Percentiles rank a stretch among this genome's conserved stretches.
phyloP scores from a whole-genome alignment of 768 basidiomycete species.

The Obba rivulosa region DNA sequence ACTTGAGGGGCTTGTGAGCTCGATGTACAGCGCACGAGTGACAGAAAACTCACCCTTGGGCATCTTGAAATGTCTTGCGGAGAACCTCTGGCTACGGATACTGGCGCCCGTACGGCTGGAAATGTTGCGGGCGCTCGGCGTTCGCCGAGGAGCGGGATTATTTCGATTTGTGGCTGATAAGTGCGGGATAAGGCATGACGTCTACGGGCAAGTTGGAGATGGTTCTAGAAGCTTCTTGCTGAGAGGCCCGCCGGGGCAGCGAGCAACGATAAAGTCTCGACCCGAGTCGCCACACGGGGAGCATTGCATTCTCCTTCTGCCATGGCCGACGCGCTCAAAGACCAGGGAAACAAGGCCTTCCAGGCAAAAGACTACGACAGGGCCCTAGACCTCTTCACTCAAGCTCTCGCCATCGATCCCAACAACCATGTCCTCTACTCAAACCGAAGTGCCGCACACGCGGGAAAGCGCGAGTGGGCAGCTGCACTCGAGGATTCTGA shows the following conservation, averaged over 20 bases:
- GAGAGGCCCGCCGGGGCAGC: too few relatives aligned
- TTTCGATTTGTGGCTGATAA: too few relatives aligned
- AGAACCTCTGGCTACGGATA: too few relatives aligned
- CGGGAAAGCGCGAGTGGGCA: slow-evolving; percentile 76
- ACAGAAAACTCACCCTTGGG: slow-evolving; percentile 30
- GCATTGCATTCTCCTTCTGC: background rate
- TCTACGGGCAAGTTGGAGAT: too few relatives aligned
- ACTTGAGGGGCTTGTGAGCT: slow-evolving; percentile 37
- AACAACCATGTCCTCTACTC: slow-evolving; percentile 87
- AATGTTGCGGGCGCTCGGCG: too few relatives aligned
- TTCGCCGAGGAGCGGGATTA: too few relatives aligned
- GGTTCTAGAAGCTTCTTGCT: too few relatives aligned
- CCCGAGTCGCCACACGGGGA: background rate
- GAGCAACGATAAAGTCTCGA: too few relatives aligned
- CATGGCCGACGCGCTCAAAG: slow-evolving; percentile 59
- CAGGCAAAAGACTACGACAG: slow-evolving; percentile 87
- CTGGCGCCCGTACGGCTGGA: too few relatives aligned
- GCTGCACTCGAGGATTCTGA: slow-evolving; percentile 86
- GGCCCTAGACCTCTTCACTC: slow-evolving; percentile 76
- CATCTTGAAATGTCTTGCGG: slow-evolving; percentile 30
- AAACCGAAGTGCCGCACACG: slow-evolving; percentile 86
- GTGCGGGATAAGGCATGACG: too few relatives aligned
- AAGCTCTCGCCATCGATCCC: slow-evolving; percentile 80
- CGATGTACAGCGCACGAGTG: too few relatives aligned
- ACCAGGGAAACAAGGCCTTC: slow-evolving; percentile 94